A percentile compares a stretch with the other conserved stretches of the same genome.
Evolutionary conservation across 139 green algal species (phyloP).

Genomic region (Chlorella sp.): DNA sequence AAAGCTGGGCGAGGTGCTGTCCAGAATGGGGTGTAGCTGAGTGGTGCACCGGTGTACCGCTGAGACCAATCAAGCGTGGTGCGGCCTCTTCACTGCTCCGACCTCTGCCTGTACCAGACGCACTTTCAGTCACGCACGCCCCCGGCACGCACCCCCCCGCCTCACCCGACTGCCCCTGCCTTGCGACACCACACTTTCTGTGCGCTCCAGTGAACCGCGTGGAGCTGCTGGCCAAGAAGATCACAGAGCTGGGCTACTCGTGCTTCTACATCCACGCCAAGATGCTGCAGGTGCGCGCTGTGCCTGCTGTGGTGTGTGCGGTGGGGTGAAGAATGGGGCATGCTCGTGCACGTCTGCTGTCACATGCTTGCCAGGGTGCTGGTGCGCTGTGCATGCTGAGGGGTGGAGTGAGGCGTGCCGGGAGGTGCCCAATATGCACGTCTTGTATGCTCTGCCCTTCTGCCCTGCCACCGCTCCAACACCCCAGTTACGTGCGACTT

Average conservation of each 20-base stretch:
- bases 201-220: conserved; percentile 64
- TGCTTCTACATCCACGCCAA: conserved; percentile 99
- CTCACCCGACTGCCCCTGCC: neutral
- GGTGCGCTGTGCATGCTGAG: no score
- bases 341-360: neutral
- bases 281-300: conserved; percentile 87
- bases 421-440: neutral
- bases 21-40: neutral
- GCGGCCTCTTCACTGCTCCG: neutral
- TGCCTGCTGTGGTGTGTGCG: neutral
- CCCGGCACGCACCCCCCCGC: neutral
- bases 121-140: no score
- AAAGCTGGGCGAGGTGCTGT: neutral
- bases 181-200: neutral
- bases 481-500: no score
- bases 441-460: no score
- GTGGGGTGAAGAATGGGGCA: neutral
- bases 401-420: neutral
- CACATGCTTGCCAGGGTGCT: neutral
- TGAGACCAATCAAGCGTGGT: neutral
- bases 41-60: no score
- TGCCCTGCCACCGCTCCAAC: neutral
- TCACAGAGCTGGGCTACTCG: conserved; percentile 99
- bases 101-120: neutral
- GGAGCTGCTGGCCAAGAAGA: conserved; percentile 99